Conservation (phyloP, 495 filamentous ascomycete genomes). For the Aspergillus indologenus region DNA sequence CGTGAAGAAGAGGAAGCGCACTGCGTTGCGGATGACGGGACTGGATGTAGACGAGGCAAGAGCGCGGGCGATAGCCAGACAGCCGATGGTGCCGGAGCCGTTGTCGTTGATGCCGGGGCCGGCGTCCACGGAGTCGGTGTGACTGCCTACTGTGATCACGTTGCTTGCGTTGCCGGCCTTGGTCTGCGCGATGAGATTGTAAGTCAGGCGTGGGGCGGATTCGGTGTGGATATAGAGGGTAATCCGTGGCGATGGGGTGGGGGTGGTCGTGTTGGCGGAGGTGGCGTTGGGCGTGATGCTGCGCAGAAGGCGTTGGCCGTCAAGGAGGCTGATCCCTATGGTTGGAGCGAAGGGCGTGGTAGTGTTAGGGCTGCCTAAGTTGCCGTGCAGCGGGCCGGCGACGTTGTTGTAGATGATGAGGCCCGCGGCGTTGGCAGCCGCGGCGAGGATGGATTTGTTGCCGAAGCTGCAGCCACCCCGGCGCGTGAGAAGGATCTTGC, state of each 20-base stretch:
- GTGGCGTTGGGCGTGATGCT: slow-evolving; percentile 30
- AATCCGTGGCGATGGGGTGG: slow-evolving; percentile 27
- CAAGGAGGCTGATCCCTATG: slow-evolving; percentile 50
- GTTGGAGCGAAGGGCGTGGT: slow-evolving; percentile 50
- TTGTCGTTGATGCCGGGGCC: slow-evolving; percentile 67
- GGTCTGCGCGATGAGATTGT: slow-evolving; percentile 68
- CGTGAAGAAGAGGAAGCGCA: slow-evolving; percentile 69
- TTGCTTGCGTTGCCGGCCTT: slow-evolving; percentile 63
- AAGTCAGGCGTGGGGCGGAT: slow-evolving; percentile 36
- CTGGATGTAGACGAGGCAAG: slow-evolving; percentile 33
- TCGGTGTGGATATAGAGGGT: slow-evolving; percentile 41
- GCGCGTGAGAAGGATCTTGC: slow-evolving; percentile 59
- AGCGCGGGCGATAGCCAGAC: slow-evolving; percentile 60
- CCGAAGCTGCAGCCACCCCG: slow-evolving; percentile 62
- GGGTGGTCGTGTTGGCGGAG: slow-evolving; percentile 22
- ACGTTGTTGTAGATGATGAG: slow-evolving; percentile 67
- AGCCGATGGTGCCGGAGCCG: slow-evolving; percentile 61
- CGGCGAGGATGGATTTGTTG: slow-evolving; percentile 57
- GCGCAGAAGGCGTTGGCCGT: slow-evolving; percentile 43
- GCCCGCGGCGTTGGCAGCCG: slow-evolving; percentile 56
- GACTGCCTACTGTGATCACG: slow-evolving; percentile 60
- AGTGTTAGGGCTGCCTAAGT: slow-evolving; percentile 50
- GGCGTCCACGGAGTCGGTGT: slow-evolving; percentile 65
- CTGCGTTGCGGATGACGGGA: slow-evolving; percentile 58
- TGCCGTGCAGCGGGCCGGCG: slow-evolving; percentile 48